Conservation (phyloP, 1,139 yeast genomes). For the Yamadazyma dendronema region DNA sequence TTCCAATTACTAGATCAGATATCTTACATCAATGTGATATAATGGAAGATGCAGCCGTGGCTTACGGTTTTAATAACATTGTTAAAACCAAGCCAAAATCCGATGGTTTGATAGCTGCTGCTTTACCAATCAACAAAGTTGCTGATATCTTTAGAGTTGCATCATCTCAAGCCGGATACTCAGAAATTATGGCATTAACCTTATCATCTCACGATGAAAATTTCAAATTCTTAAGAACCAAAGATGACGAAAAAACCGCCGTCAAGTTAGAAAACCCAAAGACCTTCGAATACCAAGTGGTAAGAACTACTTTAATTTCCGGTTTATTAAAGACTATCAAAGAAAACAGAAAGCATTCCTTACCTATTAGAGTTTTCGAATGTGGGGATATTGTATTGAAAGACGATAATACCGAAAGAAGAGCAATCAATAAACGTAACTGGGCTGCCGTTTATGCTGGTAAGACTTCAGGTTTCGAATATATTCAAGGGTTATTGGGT, state of each 20-base stretch:
- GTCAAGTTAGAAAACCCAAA: constrained; percentile 95
- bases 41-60: constrained; percentile 98
- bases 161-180: constrained; percentile 93
- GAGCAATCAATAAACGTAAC: constrained; percentile 87
- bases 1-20: constrained; percentile 95
- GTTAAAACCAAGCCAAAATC: constrained; percentile 78
- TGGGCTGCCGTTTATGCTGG: constrained; percentile 96
- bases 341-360: constrained; percentile 92
- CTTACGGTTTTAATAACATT: constrained; percentile 90
- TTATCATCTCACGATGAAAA: constrained; percentile 96
- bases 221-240: constrained; percentile 74
- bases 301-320: constrained; percentile 89
- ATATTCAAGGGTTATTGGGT: constrained; percentile 90
- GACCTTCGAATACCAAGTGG: constrained; percentile 95
- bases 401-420: constrained; percentile 76
- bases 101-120: constrained; percentile 78
- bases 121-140: constrained; percentile 87
- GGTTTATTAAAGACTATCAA: constrained; percentile 93
- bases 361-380: constrained; percentile 94
- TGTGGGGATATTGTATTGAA: constrained; percentile 93
- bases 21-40: constrained; percentile 96
- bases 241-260: constrained; percentile 74
- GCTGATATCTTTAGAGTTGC: constrained; percentile 89
- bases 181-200: constrained; percentile 93
- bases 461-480: constrained; percentile 91